phyloP scores from a whole-genome alignment of 2,329 filamentous ascomycete species.

The Eurotiales sp. region DNA sequence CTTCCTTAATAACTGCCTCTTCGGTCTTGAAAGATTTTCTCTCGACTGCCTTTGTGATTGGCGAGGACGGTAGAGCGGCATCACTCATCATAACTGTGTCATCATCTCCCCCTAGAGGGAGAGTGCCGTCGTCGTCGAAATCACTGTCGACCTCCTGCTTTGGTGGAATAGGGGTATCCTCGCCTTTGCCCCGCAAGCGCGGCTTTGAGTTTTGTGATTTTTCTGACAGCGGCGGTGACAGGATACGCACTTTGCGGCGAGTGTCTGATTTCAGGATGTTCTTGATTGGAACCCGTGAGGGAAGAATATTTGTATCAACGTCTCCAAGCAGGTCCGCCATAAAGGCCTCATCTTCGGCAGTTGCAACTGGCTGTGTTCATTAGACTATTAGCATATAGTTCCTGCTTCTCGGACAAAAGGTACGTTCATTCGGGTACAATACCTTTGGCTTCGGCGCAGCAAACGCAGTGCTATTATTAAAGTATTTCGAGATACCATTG shows the following conservation, averaged over 20 bases:
- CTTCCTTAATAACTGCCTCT: conserved; percentile 62
- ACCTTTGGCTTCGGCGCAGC: conserved; percentile 77
- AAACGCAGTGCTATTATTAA: conserved; percentile 67
- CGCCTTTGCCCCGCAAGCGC: conserved; percentile 40
- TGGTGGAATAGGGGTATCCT: conserved; percentile 46
- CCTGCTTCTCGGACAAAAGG: background rate
- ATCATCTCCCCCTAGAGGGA: conserved; percentile 57
- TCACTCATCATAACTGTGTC: conserved; percentile 84
- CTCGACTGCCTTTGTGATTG: conserved; percentile 71
- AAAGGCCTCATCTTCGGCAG: conserved; percentile 85
- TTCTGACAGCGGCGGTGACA: conserved; percentile 68
- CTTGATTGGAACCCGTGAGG: conserved; percentile 52
- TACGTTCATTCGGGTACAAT: conserved; percentile 10
- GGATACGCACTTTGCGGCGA: conserved; percentile 71
- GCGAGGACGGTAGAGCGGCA: conserved; percentile 73
- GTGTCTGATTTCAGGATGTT: conserved; percentile 69
- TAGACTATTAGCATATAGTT: background rate
- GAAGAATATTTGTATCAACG: conserved; percentile 72
- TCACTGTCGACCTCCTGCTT: conserved; percentile 33
- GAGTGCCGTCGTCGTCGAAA: conserved; percentile 53
- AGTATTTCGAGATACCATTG: conserved; percentile 91
- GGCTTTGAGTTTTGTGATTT: conserved; percentile 51
- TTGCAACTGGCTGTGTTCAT: conserved; percentile 63
- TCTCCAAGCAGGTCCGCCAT: conserved; percentile 79
- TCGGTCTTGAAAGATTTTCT: conserved; percentile 64